These are phyloP conservation scores for Colletotrichum neosansevieriae DNA, from an alignment of 2,329 filamentous ascomycete species.

Conservation along the genomic window DNA sequence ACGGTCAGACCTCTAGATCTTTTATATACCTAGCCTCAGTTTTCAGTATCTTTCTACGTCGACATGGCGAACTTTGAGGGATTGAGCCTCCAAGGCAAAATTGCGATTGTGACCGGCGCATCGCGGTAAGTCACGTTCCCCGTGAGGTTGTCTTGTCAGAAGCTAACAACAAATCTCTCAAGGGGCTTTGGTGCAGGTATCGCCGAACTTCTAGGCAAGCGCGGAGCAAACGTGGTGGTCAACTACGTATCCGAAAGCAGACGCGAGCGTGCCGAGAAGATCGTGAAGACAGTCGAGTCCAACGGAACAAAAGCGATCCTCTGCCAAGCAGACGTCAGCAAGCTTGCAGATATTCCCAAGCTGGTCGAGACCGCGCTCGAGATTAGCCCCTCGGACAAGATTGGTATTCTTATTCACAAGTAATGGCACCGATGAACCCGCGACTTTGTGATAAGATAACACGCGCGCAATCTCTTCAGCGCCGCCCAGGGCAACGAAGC, in stretches of 20 bases:
- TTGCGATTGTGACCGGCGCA: conserved; percentile 20
- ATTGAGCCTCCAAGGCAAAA: no score
- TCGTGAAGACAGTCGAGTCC: conserved; percentile 39
- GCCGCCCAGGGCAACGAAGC: no score
- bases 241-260: conserved; percentile 41
- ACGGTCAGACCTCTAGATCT: no score
- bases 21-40: no score
- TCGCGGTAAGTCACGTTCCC: conserved; percentile 33
- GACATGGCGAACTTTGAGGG: no score
- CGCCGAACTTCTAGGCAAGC: conserved; percentile 70
- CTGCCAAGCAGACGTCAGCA: conserved; percentile 41
- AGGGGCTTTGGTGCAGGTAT: conserved; percentile 69
- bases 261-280: conserved; percentile 38
- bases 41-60: no score
- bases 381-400: conserved; percentile 28
- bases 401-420: no score
- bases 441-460: no score
- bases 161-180: conserved; percentile 20
- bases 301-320: conserved; percentile 39
- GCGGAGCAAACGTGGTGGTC: conserved; percentile 57
- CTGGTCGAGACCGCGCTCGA: conserved; percentile 41
- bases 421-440: no score
- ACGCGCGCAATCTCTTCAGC: no score
- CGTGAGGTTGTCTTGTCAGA: background rate
- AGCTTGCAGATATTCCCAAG: conserved; percentile 39